Conservation (phyloP, 176 grass and related monocot species). For the Luzula sylvatica region DNA sequence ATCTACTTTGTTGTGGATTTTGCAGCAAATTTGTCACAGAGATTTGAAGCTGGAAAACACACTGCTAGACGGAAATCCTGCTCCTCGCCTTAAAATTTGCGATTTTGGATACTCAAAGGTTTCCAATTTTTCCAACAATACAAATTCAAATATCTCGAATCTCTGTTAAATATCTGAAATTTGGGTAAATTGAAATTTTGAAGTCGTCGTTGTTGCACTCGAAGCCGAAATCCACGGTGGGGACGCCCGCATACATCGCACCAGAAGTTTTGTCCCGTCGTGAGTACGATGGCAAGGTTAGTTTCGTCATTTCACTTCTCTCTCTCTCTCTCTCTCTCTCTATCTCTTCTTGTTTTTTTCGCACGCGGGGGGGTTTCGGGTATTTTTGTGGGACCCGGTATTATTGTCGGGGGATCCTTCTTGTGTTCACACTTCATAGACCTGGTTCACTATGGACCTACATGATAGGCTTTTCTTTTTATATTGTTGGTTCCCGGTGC, state of each 20-base stretch:
- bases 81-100: constrained; percentile 85
- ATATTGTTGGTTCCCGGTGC: too few relatives aligned
- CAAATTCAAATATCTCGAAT: background rate
- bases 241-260: constrained; percentile 85
- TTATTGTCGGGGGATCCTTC: background rate
- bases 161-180: background rate
- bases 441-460: background rate
- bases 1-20: background rate
- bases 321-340: background rate
- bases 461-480: background rate
- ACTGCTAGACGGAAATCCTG: constrained; percentile 69
- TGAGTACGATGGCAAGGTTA: constrained; percentile 96
- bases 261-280: constrained; percentile 78
- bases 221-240: constrained; percentile 86
- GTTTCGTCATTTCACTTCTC: constrained; percentile 7
- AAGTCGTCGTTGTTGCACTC: constrained; percentile 91
- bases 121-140: background rate
- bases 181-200: background rate
- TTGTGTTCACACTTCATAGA: background rate
- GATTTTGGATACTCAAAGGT: constrained; percentile 99
- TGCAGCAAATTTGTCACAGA: constrained; percentile 94
- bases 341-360: background rate
- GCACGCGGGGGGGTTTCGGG: background rate
- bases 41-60: constrained; percentile 99
- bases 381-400: constrained; percentile 16